Evolutionary conservation across 257 asterid genomes (phyloP).

Genomic region (Primulina huaijiensis): DNA sequence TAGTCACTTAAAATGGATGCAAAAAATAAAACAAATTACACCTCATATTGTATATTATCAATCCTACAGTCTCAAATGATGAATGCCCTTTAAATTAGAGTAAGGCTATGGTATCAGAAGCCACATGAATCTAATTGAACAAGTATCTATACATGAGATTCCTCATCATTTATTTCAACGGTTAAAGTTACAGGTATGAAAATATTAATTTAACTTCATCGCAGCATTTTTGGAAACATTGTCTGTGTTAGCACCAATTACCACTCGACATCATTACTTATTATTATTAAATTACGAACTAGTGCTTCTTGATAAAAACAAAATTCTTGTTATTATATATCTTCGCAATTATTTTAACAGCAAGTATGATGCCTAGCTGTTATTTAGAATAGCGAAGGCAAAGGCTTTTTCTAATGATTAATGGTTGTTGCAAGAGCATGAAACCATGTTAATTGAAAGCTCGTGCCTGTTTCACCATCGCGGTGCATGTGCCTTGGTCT

Average conservation of each 20-base stretch:
- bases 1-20: neutral
- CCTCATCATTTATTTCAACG: too few species aligned
- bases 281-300: too few species aligned
- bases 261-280: neutral
- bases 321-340: too few species aligned
- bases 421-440: neutral
- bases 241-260: neutral
- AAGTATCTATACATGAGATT: too few species aligned
- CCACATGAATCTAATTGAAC: too few species aligned
- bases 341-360: too few species aligned
- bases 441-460: neutral
- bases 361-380: neutral
- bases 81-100: neutral
- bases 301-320: neutral
- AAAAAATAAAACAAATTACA: too few species aligned
- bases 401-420: too few species aligned
- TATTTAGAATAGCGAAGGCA: neutral
- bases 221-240: too few species aligned
- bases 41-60: neutral
- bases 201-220: too few species aligned
- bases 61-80: neutral
- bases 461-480: neutral
- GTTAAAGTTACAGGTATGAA: too few species aligned
- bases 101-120: too few species aligned
- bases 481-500: neutral